Evolutionary conservation across 441 rosid species (phyloP).

Genomic region (Kokia cookei): DNA sequence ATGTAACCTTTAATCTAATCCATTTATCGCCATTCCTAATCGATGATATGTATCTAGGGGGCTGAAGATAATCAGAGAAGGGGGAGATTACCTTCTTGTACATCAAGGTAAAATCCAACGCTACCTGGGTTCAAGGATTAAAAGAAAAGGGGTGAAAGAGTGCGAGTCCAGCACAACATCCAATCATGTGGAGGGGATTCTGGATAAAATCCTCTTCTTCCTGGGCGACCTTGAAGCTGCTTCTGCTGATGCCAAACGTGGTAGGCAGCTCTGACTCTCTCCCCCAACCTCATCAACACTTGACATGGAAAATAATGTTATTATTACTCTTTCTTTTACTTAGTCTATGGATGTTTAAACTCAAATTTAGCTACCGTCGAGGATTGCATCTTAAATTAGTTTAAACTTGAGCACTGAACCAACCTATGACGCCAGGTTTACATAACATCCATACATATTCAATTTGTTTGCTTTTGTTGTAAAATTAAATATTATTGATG

Average conservation of each 20-base stretch:
- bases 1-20: background rate
- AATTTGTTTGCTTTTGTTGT: too few species aligned
- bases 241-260: constrained; percentile 30
- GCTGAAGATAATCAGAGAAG: constrained; percentile 50
- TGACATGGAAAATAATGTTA: too few species aligned
- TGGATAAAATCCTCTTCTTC: constrained; percentile 46
- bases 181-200: constrained; percentile 22
- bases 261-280: constrained; percentile 8
- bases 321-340: too few species aligned
- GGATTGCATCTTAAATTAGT: too few species aligned
- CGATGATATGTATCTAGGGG: constrained; percentile 23
- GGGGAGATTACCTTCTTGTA: constrained; percentile 9
- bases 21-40: background rate
- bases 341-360: too few species aligned
- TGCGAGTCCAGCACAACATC: background rate
- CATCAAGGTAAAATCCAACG: constrained; percentile 41
- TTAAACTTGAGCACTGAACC: too few species aligned
- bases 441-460: too few species aligned
- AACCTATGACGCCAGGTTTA: too few species aligned
- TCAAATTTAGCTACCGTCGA: too few species aligned
- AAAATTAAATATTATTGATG: too few species aligned
- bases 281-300: too few species aligned
- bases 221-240: constrained; percentile 58
- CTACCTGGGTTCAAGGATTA: constrained; percentile 35
- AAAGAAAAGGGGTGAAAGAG: constrained; percentile 8